These are phyloP conservation scores for Allium sativum DNA, from an alignment of 106 monocot genomes.

Conservation along the genomic window DNA sequence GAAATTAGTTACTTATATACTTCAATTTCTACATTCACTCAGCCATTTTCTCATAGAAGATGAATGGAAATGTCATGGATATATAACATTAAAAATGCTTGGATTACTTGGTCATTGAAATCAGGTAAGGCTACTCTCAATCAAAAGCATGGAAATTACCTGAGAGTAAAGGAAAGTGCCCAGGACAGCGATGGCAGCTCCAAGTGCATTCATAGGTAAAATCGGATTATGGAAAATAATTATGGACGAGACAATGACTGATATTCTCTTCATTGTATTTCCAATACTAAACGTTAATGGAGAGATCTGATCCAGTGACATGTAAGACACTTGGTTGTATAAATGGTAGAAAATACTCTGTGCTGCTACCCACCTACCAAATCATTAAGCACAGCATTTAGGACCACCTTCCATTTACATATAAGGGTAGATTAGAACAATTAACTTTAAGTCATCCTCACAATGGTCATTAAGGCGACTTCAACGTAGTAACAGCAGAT, in stretches of 20 bases:
- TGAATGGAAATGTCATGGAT: too few species aligned
- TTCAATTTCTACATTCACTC: too few species aligned
- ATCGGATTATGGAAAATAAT: conserved; percentile 88
- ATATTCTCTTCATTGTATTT: conserved; percentile 90
- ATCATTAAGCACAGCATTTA: conserved; percentile 6
- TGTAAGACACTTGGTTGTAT: conserved; percentile 93
- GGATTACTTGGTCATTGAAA: neutral
- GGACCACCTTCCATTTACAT: conserved; percentile 7
- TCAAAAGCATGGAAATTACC: conserved; percentile 16
- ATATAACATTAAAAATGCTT: too few species aligned
- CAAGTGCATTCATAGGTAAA: conserved; percentile 75
- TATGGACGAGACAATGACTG: conserved; percentile 83
- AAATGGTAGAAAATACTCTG: conserved; percentile 90
- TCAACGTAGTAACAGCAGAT: too few species aligned
- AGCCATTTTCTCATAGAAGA: too few species aligned
- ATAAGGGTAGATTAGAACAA: neutral
- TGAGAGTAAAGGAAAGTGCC: conserved; percentile 89
- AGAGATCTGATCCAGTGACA: conserved; percentile 82
- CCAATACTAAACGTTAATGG: conserved; percentile 87
- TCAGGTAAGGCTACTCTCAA: neutral
- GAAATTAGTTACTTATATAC: too few species aligned
- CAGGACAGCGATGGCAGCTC: conserved; percentile 82
- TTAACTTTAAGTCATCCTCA: too few species aligned
- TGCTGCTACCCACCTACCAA: conserved; percentile 66
- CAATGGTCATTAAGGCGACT: too few species aligned